These are phyloP conservation scores for Carallia pectinifolia DNA, from an alignment of 345 rosid genomes.

Conservation along the genomic window DNA sequence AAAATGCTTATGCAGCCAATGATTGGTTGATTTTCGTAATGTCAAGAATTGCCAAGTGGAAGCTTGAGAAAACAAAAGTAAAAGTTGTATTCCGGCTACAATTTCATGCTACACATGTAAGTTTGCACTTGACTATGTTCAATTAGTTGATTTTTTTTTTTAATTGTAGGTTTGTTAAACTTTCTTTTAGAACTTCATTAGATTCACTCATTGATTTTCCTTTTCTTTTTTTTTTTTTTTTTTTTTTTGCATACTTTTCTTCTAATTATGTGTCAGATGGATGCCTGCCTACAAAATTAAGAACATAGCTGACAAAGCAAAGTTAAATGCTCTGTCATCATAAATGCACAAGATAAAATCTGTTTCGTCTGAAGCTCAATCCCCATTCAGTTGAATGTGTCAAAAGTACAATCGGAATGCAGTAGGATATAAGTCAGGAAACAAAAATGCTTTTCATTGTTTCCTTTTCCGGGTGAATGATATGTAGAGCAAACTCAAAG, in stretches of 20 bases:
- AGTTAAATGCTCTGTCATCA: too few relatives aligned
- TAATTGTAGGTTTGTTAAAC: background rate
- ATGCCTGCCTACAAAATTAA: too few relatives aligned
- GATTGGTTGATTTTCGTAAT: constrained; percentile 45
- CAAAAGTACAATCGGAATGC: background rate
- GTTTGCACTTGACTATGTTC: constrained; percentile 23
- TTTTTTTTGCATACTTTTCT: too few relatives aligned
- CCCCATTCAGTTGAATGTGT: background rate
- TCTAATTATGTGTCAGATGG: too few relatives aligned
- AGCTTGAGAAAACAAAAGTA: constrained; percentile 87
- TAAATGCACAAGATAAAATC: too few relatives aligned
- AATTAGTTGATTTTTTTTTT: background rate
- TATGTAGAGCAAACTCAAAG: too few relatives aligned
- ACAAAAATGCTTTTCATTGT: too few relatives aligned
- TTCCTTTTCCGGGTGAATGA: too few relatives aligned
- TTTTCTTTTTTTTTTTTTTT: too few relatives aligned
- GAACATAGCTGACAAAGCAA: too few relatives aligned
- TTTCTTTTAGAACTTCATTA: constrained; percentile 3
- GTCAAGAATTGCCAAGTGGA: constrained; percentile 89
- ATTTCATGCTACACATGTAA: constrained; percentile 95
- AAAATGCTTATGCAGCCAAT: constrained; percentile 35
- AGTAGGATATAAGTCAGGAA: background rate
- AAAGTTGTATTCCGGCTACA: constrained; percentile 95
- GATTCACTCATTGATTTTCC: background rate
- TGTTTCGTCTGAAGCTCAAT: too few relatives aligned